Conservation (phyloP, 495 filamentous ascomycete genomes). For the Melanomma pulvis-pyrius region DNA sequence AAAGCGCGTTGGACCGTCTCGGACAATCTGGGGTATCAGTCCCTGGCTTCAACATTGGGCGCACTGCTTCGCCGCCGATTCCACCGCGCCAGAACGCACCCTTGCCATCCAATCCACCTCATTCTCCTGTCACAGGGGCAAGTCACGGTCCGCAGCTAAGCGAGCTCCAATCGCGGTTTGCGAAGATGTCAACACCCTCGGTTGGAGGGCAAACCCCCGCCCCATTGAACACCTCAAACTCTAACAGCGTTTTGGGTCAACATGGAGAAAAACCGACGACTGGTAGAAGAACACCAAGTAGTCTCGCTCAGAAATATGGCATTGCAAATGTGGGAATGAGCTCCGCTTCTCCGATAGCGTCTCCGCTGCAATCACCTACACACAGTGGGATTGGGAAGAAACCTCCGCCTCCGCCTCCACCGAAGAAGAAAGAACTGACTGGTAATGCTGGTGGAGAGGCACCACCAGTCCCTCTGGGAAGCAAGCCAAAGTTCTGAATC, state of each 20-base stretch:
- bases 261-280: slow-evolving; percentile 72
- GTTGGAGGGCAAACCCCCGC: slow-evolving; percentile 3
- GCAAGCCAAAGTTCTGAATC: slow-evolving; percentile 42
- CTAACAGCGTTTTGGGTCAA: slow-evolving; percentile 71
- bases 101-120: slow-evolving; percentile 14
- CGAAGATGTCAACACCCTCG: slow-evolving; percentile 52
- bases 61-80: slow-evolving; percentile 37
- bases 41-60: slow-evolving; percentile 75
- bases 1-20: slow-evolving; percentile 67
- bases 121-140: slow-evolving; percentile 19
- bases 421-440: slow-evolving; percentile 57
- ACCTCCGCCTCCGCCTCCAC: slow-evolving; percentile 68
- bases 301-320: slow-evolving; percentile 58
- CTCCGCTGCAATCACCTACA: slow-evolving; percentile 24
- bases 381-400: slow-evolving; percentile 53
- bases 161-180: slow-evolving; percentile 71
- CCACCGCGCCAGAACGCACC: slow-evolving; percentile 31
- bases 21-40: slow-evolving; percentile 80
- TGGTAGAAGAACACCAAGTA: slow-evolving; percentile 63
- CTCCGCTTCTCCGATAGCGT: slow-evolving; percentile 1
- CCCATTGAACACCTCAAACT: slow-evolving; percentile 61
- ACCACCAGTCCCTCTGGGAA: slow-evolving; percentile 53
- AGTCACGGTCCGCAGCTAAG: slow-evolving; percentile 50
- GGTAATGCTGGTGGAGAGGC: slow-evolving; percentile 39
- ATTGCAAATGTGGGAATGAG: slow-evolving; percentile 41